Base-by-base conservation (phyloP, 2,329 filamentous ascomycete genomes). In the Trichoderma atrobrunneum region DNA sequence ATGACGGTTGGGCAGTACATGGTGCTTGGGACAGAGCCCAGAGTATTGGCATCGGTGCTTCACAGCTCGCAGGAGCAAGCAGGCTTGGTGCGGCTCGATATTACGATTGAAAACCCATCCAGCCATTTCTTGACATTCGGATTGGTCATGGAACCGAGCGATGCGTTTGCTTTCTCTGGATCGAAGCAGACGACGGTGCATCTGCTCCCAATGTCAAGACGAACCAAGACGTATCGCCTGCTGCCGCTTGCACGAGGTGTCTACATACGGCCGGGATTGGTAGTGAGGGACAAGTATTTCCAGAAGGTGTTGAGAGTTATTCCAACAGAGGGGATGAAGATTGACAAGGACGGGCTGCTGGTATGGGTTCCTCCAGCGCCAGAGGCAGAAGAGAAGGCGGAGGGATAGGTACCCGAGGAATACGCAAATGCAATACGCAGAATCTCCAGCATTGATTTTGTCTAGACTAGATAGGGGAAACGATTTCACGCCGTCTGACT, bases 71-170 rank as follows among this genome's bases (percentile, higher is more conserved):
- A 78, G 12, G 75, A 77, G 30, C 74, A 76, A 56, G 72, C 80
- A 68, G 71, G 77, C 12, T 77, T 88, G 10, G 74, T 88, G 59
- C 82, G 84, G 71, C 79, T 90, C 16, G 82, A 86, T 56, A 79
- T 89, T 79, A 93, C 90, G 4, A 90, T 99, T 71, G 96, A 99
- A 82, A 99, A 99, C 79, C 93, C 95, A 0, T 98, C 95, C 0
- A 92, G 91, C 80, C 96, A 99, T 80, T 97, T 97, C 82, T 88
- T 99, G 64, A 97, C 95, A 0, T 99, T 99, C 82, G 94, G 93
- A 34, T 82, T 98, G 63, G 90, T 87, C 30, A 97, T 99, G 94
- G 95, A 99, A 76, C 92, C 94, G 3, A 95, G 90, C 79, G 94
- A 97, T 75, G 89, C 94, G 68, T 98, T 98, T 81, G 95, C 94